These are phyloP conservation scores for Torrubiellomyces zombiae DNA, from an alignment of 2,329 filamentous ascomycete species.

Conservation along the genomic window DNA sequence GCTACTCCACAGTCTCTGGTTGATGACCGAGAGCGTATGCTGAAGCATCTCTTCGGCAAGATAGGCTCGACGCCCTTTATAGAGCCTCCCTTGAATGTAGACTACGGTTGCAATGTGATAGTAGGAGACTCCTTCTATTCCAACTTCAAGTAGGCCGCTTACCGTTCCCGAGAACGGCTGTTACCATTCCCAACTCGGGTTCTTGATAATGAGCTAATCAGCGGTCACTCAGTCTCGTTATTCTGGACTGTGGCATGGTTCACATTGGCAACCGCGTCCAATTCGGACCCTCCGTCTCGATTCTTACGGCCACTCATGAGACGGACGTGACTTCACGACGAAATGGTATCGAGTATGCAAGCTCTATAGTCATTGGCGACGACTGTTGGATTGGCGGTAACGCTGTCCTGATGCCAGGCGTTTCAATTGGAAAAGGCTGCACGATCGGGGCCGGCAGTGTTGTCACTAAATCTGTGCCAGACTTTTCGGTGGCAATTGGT, in stretches of 20 bases:
- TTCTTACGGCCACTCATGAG: conserved; percentile 59
- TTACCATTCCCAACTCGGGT: too few relatives aligned
- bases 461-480: conserved; percentile 31
- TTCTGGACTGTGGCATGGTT: conserved; percentile 59
- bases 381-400: conserved; percentile 40
- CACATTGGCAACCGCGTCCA: conserved; percentile 53
- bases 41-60: conserved; percentile 31
- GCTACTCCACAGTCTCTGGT: conserved; percentile 21
- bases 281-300: conserved; percentile 53
- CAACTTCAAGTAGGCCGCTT: conserved; percentile 26
- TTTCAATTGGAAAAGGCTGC: conserved; percentile 33
- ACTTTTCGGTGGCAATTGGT: conserved; percentile 30
- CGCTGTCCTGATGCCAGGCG: conserved; percentile 31
- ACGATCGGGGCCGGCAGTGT: conserved; percentile 33
- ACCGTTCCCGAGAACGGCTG: too few relatives aligned
- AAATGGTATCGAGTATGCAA: conserved; percentile 29
- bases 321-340: conserved; percentile 37
- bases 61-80: conserved; percentile 37
- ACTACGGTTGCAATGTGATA: conserved; percentile 50
- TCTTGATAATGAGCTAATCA: not conserved
- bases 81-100: conserved; percentile 44
- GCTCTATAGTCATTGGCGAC: conserved; percentile 28
- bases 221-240: conserved; percentile 27
- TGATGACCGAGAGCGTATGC: conserved; percentile 24
- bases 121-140: conserved; percentile 48